These are phyloP conservation scores for Metschnikowia bowlesiae DNA, from an alignment of 805 yeast genomes.

Conservation along the genomic window DNA sequence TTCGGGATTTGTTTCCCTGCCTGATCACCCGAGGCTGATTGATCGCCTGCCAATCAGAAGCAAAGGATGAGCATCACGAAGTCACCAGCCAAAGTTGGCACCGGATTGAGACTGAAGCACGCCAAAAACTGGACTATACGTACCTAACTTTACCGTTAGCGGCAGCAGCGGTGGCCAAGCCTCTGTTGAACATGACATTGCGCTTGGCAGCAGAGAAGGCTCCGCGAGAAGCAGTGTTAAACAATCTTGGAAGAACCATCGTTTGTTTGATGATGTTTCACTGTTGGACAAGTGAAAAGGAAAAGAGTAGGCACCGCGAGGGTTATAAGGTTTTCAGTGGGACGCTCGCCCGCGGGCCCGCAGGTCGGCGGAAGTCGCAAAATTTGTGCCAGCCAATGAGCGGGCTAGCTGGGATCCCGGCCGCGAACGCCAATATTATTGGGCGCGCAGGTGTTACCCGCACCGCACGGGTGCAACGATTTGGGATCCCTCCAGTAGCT, in stretches of 20 bases:
- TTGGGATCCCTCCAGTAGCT: background rate
- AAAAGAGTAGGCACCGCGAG: slow-evolving; percentile 12
- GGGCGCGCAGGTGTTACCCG: slow-evolving; percentile 24
- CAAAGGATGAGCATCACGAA: background rate
- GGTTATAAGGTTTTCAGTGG: slow-evolving; percentile 18
- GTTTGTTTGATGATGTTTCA: slow-evolving; percentile 20
- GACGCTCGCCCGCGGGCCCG: slow-evolving; percentile 16
- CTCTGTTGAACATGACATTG: slow-evolving; percentile 68
- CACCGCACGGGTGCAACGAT: background rate
- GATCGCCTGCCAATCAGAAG: background rate
- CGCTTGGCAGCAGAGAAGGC: slow-evolving; percentile 89
- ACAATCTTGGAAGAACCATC: slow-evolving; percentile 57
- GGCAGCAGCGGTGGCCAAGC: slow-evolving; percentile 75
- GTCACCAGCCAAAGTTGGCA: background rate
- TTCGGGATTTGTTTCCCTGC: too few relatives aligned
- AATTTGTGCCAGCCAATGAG: slow-evolving; percentile 20
- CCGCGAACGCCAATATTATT: slow-evolving; percentile 21
- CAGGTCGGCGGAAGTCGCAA: slow-evolving; percentile 17
- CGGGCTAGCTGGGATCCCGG: slow-evolving; percentile 19
- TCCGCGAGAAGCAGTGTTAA: slow-evolving; percentile 63
- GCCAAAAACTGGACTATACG: slow-evolving; percentile 33
- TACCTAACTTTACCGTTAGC: slow-evolving; percentile 82
- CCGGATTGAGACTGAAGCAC: background rate
- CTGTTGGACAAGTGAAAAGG: slow-evolving; percentile 16
- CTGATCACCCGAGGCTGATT: background rate